Base-by-base conservation (phyloP, 768 basidiomycete species). In the Lactarius quietus region DNA sequence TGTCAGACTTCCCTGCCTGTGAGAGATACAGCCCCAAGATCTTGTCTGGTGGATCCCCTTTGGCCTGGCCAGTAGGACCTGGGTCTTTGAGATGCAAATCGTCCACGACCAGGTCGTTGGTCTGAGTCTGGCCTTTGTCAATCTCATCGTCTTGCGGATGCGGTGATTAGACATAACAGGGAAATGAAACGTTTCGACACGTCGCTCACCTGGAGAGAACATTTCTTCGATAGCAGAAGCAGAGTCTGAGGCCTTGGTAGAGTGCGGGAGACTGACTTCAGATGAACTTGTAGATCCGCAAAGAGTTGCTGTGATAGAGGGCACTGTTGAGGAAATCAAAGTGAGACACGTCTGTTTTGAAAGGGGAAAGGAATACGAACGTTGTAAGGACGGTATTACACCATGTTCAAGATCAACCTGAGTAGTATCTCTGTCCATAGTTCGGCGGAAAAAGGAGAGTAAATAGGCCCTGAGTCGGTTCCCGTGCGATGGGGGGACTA, bases 21-120 rank as follows among this genome's bases (percentile, higher is more conserved):
- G 57, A 51, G 38, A 67, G 57, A 55, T 68, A 68, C 31, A 69
- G 26, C 7, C 57, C 54, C 68, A 61, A 69, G 1, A 69, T 63
- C 43, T 64, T 68, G 28, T 57, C 62, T 20, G 67, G 56, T 10
- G 63, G 58, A 29, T 59, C 58, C 18, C 58, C n/a, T 20, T 59
- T 18, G 18, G 56, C 26, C 39, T 58, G 62, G 9, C 41, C 33
- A 1, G 41, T 28, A 26, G 54, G 39, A 28, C 35, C n/a, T 2
- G 59, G 61, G 28, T 61, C 45, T 33, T 59, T 61, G 39, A 54
- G 54, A 8, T 29, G 54, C 1, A 26, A n/a, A 9, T 41, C 18
- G n/a, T 15, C 9, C 28, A 51, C 39, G 35, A 17, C 28, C 17
- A 28, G 63, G 26, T 23, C 20, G 43, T 23, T 18, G 10, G 26